Evolutionary conservation across 495 filamentous ascomycete genomes (phyloP), one percentile per base, ranked within the genome.

Genomic region (Bombardia bombarda): DNA sequence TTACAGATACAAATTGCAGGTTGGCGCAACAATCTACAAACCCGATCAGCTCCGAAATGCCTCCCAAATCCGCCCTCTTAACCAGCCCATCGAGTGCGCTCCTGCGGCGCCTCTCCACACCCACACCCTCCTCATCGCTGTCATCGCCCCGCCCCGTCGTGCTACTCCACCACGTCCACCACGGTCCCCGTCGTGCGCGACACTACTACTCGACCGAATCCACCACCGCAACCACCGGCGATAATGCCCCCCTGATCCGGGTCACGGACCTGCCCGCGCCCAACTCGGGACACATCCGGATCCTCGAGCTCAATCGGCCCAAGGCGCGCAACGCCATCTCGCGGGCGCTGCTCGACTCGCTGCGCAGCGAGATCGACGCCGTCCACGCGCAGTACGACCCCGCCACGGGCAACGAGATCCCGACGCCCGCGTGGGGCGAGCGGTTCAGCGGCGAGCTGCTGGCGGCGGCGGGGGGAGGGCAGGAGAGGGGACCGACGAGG

Each of bases 311-410:
- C 50, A 86, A 94, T 63, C 79, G 86, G 10, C 92, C 89, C 3
- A 56, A 73, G 1, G 84, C 87, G 30, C 83, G 87, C 48, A 98
- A 98, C 56, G 89, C 92, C 36, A 84, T 98, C 63, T 96, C 90
- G 0, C 72, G 70, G 36, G 76, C 79, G 28, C 70, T 98, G 24
- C 72, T 98, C 40, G 60, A 73, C 6, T 74, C 81, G 10, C 74
- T 98, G 18, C 68, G 73, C 19, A 61, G 74, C n/a, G 74, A 92
- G 39, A 73, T 96, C 35, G 65, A 78, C 39, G 70, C 73, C 25
- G 74, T 96, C 21, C 72, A 80, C 38, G 62, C 71, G 3, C 86
- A 93, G 55, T 79, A 77, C 33, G 78, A 78, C 30, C 66, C 65
- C 7, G 74, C 50, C n/a, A 63, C 70, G 7, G 71, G 70, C 40